Percentiles rank a stretch among this genome's conserved stretches.
These are phyloP conservation scores for Camelina hispida DNA, from an alignment of 345 rosid species.

Conservation along the genomic window DNA sequence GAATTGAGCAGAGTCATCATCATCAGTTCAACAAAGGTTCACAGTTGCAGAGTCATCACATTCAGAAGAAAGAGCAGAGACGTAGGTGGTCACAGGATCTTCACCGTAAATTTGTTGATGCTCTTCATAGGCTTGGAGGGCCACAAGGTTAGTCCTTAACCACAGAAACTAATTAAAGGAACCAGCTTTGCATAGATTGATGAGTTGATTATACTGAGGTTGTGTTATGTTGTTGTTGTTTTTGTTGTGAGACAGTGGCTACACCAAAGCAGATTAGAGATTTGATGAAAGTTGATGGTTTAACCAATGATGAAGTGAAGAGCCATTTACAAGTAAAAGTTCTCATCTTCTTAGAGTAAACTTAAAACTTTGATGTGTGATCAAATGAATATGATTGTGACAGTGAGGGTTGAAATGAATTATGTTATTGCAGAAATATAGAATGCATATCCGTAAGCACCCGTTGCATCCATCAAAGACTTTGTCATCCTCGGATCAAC, in stretches of 20 bases:
- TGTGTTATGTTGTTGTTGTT: slow-evolving; percentile 28
- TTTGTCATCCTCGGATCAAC: slow-evolving; percentile 46
- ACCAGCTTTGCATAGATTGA: slow-evolving; percentile 6
- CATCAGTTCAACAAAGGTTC: slow-evolving; percentile 14
- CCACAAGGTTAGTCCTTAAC: slow-evolving; percentile 57
- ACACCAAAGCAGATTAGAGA: slow-evolving; percentile 87
- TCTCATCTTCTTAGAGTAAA: neutral
- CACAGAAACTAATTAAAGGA: slow-evolving; percentile 7
- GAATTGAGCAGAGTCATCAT: slow-evolving; percentile 36
- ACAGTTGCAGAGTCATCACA: slow-evolving; percentile 42
- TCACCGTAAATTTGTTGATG: slow-evolving; percentile 71
- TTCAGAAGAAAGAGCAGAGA: slow-evolving; percentile 64
- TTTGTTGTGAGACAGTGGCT: slow-evolving; percentile 56
- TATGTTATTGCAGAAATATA: slow-evolving; percentile 64
- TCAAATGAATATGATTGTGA: slow-evolving; percentile 18
- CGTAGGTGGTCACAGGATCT: slow-evolving; percentile 87
- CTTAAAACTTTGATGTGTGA: slow-evolving; percentile 20
- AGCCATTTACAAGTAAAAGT: slow-evolving; percentile 81
- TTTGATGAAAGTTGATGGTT: slow-evolving; percentile 80
- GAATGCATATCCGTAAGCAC: slow-evolving; percentile 69
- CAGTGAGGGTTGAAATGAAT: slow-evolving; percentile 12
- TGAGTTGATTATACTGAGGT: slow-evolving; percentile 29
- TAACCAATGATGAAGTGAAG: slow-evolving; percentile 91
- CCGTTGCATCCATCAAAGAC: slow-evolving; percentile 48
- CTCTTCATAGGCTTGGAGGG: slow-evolving; percentile 77